Evolutionary conservation across 2,329 filamentous ascomycete genomes (phyloP), one percentile per base, ranked within the genome.

Genomic region (Trichoderma breve): DNA sequence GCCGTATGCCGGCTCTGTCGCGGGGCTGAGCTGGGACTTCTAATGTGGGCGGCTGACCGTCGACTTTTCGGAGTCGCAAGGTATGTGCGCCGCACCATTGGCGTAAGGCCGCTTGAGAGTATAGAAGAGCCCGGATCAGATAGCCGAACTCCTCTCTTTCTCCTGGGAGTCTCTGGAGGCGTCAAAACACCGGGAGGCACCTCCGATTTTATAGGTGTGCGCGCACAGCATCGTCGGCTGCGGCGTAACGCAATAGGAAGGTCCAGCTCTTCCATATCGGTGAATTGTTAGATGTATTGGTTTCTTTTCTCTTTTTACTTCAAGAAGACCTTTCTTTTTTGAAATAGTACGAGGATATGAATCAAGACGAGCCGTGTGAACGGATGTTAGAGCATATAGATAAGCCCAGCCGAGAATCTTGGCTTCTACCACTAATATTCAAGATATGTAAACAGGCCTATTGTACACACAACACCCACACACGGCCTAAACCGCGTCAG

Each of bases 231-330:
- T 39, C 88, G 86, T 75, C 87, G 84, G 32, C 84, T 82, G 53
- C 87, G 87, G 73, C 88, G 83, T 14, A 89, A 78, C n/a, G 88
- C 86, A 72, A 90, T 84, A 3, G 88, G 87, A 30, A 86, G 80
- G 74, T 88, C 81, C 57, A 80, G 76, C 70, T 83, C 77, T 6
- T 78, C 76, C 81, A 85, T 85, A 18, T 43, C 24, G 58, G 30
- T 8, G 18, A 36, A 3, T 2, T 36, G 15, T 57, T 63, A 4
- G 2, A 26, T 28, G 2, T 43, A 4, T 7, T 8, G 8, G 8
- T 39, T 62, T 5, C 15, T 43, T 6, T 43, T 26, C 2, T 61
- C 7, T 15, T 18, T 18, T 43, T n/a, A 24, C 15, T 15, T n/a
- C 3, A 53, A 28, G 8, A 6, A 21, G 0, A 9, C 32, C 9